These are phyloP conservation scores for Margaritispora aquatica DNA, from an alignment of 495 filamentous ascomycete species.

Conservation along the genomic window DNA sequence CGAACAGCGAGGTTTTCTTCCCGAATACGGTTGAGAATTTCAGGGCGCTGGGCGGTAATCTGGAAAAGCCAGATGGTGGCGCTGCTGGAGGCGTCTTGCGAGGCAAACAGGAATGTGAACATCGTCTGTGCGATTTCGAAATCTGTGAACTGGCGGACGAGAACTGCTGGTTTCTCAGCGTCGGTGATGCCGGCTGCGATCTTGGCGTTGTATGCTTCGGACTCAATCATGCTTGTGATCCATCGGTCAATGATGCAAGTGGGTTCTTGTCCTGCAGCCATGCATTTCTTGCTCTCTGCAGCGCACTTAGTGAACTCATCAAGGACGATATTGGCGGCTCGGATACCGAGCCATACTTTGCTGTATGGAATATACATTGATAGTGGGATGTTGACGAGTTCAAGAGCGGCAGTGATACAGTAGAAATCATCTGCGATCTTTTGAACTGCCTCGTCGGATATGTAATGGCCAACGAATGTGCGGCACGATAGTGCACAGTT, in stretches of 20 bases:
- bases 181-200: slow-evolving; percentile 47
- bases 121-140: slow-evolving; percentile 91
- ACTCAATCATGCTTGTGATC: slow-evolving; percentile 73
- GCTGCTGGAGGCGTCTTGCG: slow-evolving; percentile 92
- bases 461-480: slow-evolving; percentile 95
- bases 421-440: slow-evolving; percentile 97
- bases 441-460: slow-evolving; percentile 79
- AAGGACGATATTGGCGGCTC: slow-evolving; percentile 85
- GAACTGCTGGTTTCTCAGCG: slow-evolving; percentile 68
- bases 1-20: slow-evolving; percentile 81
- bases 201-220: slow-evolving; percentile 37
- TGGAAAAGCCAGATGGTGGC: slow-evolving; percentile 95
- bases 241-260: slow-evolving; percentile 93
- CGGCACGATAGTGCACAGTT: slow-evolving; percentile 93
- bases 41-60: slow-evolving; percentile 86
- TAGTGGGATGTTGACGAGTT: slow-evolving; percentile 82
- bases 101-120: slow-evolving; percentile 97
- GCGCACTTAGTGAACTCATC: slow-evolving; percentile 87
- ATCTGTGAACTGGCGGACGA: slow-evolving; percentile 83
- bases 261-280: slow-evolving; percentile 81
- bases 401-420: slow-evolving; percentile 88
- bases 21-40: slow-evolving; percentile 81
- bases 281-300: slow-evolving; percentile 82
- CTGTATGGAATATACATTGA: slow-evolving; percentile 95
- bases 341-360: slow-evolving; percentile 95